Percentiles rank a stretch among this genome's conserved stretches.
Conservation (phyloP, 768 basidiomycete species). For the Auriscalpium orientale region DNA sequence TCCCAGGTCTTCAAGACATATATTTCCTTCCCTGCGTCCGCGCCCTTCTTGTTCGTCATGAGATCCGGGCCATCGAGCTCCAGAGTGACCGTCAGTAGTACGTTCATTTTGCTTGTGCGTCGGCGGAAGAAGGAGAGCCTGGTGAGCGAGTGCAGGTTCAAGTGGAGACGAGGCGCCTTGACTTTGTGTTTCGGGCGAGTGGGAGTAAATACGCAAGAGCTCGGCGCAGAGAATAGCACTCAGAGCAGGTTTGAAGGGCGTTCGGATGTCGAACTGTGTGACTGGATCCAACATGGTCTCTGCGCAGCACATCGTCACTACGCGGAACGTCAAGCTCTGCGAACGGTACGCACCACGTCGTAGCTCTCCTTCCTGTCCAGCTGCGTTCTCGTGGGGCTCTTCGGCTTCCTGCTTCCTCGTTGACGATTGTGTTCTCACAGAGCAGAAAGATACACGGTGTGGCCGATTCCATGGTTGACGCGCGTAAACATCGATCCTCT, state of each 20-base stretch:
- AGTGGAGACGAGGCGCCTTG: conserved; percentile 51
- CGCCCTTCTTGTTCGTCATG: conserved; percentile 59
- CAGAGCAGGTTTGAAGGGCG: background rate
- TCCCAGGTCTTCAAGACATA: conserved; percentile 62
- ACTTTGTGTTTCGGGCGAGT: conserved; percentile 15
- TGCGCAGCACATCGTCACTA: too few species aligned
- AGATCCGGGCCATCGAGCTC: conserved; percentile 74
- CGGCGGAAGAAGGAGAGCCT: conserved; percentile 34
- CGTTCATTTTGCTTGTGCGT: conserved; percentile 36
- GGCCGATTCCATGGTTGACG: conserved; percentile 57
- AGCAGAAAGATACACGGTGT: conserved; percentile 61
- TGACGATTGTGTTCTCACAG: conserved; percentile 69
- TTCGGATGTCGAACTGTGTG: conserved; percentile 2
- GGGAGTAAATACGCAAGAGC: background rate
- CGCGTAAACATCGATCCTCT: conserved; percentile 4
- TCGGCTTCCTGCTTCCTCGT: conserved; percentile 32
- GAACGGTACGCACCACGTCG: background rate
- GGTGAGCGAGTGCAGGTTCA: conserved; percentile 54
- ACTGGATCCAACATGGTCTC: conserved; percentile 8
- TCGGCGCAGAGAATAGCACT: conserved; percentile 17
- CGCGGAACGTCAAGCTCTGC: background rate
- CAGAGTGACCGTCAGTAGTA: conserved; percentile 57
- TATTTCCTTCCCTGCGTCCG: conserved; percentile 63
- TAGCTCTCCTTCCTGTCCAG: background rate
- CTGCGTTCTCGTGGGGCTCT: conserved; percentile 1